Evolutionary conservation across 225 moss, liverwort and hornwort genomes (phyloP).

Genomic region (Takakia lepidozioides): DNA sequence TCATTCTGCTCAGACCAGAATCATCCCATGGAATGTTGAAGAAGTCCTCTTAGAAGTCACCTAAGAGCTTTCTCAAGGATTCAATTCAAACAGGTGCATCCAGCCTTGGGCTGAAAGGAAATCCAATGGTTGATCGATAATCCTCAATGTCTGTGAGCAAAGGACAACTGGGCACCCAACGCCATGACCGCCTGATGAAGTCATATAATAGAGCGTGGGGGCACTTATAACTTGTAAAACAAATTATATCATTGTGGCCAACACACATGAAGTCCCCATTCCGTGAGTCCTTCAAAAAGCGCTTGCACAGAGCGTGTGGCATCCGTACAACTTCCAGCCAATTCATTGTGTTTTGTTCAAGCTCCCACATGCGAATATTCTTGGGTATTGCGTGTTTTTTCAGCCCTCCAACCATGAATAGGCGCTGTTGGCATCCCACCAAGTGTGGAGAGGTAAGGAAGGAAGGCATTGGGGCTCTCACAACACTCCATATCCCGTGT

Average conservation of each 20-base stretch:
- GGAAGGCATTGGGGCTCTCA: slow-evolving; percentile 89
- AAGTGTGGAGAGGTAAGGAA: slow-evolving; percentile 95
- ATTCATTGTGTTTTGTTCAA: slow-evolving; percentile 94
- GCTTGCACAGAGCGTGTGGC: slow-evolving; percentile 92
- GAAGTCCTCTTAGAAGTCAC: too few species aligned
- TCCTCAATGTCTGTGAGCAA: slow-evolving; percentile 95
- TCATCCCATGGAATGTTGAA: too few species aligned
- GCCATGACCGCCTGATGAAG: slow-evolving; percentile 88
- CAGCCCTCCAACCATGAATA: slow-evolving; percentile 88
- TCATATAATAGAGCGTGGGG: slow-evolving; percentile 90
- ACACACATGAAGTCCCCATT: slow-evolving; percentile 99
- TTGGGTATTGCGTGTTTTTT: slow-evolving; percentile 93
- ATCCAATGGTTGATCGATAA: slow-evolving; percentile 90
- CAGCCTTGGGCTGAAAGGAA: slow-evolving; percentile 84
- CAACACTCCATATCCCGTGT: slow-evolving; percentile 95
- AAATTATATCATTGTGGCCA: slow-evolving; percentile 82
- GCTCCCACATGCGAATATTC: slow-evolving; percentile 93
- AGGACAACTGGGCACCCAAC: slow-evolving; percentile 92
- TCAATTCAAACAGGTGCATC: slow-evolving; percentile 59
- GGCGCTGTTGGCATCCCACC: slow-evolving; percentile 82
- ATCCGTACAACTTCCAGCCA: slow-evolving; percentile 96
- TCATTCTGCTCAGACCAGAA: too few species aligned
- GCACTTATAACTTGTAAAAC: slow-evolving; percentile 91
- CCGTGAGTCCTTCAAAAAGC: slow-evolving; percentile 83
- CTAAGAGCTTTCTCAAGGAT: neutral